These are phyloP conservation scores for Hydnomerulius pinastri DNA, from an alignment of 768 basidiomycete genomes.

Conservation along the genomic window DNA sequence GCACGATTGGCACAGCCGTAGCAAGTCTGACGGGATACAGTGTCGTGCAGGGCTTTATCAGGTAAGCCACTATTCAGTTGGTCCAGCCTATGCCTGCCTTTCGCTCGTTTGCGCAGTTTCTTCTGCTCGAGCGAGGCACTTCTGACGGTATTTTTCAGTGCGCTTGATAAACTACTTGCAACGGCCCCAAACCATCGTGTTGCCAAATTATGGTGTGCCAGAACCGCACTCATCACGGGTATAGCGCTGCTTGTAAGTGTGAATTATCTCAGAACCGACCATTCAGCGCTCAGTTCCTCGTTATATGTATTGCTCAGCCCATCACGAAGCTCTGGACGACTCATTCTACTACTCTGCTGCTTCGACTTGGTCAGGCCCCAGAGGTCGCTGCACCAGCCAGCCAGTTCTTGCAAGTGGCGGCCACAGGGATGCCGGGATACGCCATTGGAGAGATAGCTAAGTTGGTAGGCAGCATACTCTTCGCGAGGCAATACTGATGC, in stretches of 20 bases:
- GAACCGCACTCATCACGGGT: slow-evolving; percentile 23
- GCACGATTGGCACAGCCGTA: slow-evolving; percentile 43
- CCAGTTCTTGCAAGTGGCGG: slow-evolving; percentile 40
- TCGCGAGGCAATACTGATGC: slow-evolving; percentile 3
- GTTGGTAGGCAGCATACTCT: slow-evolving; percentile 12
- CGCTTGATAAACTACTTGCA: slow-evolving; percentile 20
- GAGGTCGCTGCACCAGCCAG: slow-evolving; percentile 42
- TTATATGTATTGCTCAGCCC: slow-evolving; percentile 7
- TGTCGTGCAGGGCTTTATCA: slow-evolving; percentile 38
- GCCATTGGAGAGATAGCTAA: slow-evolving; percentile 43
- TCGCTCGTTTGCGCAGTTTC: no score
- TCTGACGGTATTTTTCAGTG: slow-evolving; percentile 11
- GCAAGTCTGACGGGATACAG: slow-evolving; percentile 45
- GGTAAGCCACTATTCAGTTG: slow-evolving; percentile 35
- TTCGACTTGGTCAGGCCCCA: slow-evolving; percentile 37
- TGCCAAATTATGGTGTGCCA: slow-evolving; percentile 20
- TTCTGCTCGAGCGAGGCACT: slow-evolving; percentile 32
- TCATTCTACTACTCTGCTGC: slow-evolving; percentile 38
- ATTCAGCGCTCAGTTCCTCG: background rate
- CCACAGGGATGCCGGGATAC: slow-evolving; percentile 49
- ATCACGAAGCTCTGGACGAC: slow-evolving; percentile 24
- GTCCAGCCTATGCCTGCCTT: background rate
- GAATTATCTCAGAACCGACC: no score
- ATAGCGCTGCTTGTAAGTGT: slow-evolving; percentile 22
- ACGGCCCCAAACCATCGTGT: slow-evolving; percentile 10